Evolutionary conservation across 208 protist genomes (phyloP).

Genomic region (Acanthamoeba triangularis): DNA sequence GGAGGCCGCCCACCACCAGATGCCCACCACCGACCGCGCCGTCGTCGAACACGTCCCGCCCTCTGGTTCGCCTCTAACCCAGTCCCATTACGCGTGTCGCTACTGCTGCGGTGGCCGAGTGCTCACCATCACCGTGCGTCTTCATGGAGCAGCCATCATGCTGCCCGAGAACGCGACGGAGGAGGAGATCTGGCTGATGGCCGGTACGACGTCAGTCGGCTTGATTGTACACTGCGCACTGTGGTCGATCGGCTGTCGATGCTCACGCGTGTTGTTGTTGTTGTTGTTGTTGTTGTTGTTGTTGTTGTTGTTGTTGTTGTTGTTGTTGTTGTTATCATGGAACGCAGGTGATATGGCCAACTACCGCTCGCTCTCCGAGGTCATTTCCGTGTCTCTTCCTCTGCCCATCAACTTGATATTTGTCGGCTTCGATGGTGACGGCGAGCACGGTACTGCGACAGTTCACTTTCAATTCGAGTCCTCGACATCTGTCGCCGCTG

Average conservation of each 20-base stretch:
- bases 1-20: not conserved
- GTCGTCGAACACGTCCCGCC: not conserved
- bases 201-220: not conserved
- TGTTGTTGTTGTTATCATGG: not conserved
- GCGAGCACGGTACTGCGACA: constrained; percentile 24
- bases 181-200: constrained; percentile 15
- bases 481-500: too few species aligned
- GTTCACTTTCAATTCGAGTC: not conserved
- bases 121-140: not conserved
- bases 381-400: constrained; percentile 54
- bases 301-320: not conserved
- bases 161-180: constrained; percentile 12
- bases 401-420: constrained; percentile 53
- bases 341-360: constrained; percentile 1
- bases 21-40: not conserved
- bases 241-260: not conserved
- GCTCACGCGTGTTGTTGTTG: not conserved
- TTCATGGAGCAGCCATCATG: not conserved
- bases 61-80: not conserved
- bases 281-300: too few species aligned
- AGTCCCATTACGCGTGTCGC: not conserved
- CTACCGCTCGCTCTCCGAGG: not conserved
- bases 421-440: constrained; percentile 58
- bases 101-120: not conserved
- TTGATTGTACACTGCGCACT: not conserved